phyloP scores from a whole-genome alignment of 352 stramenopile genomes.

The Phytophthora hybrid region DNA sequence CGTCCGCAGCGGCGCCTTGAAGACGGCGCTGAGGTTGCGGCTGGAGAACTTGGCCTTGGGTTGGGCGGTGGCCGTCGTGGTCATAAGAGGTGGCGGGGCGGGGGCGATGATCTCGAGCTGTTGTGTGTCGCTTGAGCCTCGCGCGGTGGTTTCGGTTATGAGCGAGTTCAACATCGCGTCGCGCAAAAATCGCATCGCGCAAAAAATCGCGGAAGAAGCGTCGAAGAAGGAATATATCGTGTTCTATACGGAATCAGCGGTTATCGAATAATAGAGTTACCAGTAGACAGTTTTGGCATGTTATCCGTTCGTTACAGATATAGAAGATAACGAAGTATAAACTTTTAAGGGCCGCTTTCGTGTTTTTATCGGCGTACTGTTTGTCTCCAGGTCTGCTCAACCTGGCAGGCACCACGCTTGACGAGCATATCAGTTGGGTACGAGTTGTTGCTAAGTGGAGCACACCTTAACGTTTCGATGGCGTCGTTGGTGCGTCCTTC shows the following conservation, averaged over 20 bases:
- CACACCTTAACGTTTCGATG: neutral
- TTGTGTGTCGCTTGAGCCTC: slow-evolving; percentile 16
- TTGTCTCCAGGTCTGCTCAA: no score
- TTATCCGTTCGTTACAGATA: no score
- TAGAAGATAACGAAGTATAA: no score
- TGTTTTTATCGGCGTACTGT: no score
- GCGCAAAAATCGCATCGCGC: no score
- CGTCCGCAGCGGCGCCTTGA: slow-evolving; percentile 59
- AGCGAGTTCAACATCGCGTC: slow-evolving; percentile 26
- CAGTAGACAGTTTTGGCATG: no score
- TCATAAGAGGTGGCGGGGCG: slow-evolving; percentile 44
- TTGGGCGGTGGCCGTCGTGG: slow-evolving; percentile 45
- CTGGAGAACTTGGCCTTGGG: slow-evolving; percentile 77
- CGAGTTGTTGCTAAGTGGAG: neutral
- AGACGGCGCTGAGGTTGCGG: slow-evolving; percentile 76
- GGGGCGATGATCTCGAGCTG: slow-evolving; percentile 26
- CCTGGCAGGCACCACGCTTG: no score
- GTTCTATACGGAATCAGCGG: no score
- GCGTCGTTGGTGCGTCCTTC: neutral
- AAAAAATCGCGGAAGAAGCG: slow-evolving; percentile 20
- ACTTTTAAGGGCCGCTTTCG: no score
- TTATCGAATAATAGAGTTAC: no score
- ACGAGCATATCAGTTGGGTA: no score
- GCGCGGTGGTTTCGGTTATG: slow-evolving; percentile 29
- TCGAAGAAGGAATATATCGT: slow-evolving; percentile 1